Percentiles rank a stretch among this genome's conserved stretches.
Evolutionary conservation across 371 early-diverging fungal genomes (phyloP).

Genomic region (Capillidium rhysosporum): DNA sequence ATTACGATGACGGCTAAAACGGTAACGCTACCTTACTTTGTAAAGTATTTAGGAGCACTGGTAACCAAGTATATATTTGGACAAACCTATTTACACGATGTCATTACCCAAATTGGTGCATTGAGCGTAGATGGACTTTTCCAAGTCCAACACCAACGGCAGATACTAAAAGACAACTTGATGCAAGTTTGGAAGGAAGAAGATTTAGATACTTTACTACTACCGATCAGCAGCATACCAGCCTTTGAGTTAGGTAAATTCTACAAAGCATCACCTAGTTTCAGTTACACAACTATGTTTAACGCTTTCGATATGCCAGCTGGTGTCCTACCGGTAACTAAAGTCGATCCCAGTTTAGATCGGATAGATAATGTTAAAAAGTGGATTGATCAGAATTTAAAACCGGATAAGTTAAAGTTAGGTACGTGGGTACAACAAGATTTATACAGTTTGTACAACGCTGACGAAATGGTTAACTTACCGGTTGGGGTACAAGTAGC

Average conservation of each 20-base stretch:
- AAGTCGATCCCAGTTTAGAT: background rate
- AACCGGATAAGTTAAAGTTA: background rate
- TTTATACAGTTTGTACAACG: background rate
- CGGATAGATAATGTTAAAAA: background rate
- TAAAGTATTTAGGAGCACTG: background rate
- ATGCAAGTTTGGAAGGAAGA: too few species aligned
- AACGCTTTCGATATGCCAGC: background rate
- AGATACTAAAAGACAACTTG: background rate
- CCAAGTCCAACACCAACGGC: background rate
- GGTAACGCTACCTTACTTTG: background rate
- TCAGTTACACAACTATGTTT: background rate
- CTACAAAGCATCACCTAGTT: background rate
- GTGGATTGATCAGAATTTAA: background rate
- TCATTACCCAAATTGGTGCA: background rate
- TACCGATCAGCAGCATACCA: background rate
- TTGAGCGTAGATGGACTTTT: background rate
- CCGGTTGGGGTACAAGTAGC: slow-evolving; percentile 4
- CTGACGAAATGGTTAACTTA: background rate
- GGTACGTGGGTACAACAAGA: background rate
- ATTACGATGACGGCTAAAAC: background rate
- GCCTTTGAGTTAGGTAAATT: background rate
- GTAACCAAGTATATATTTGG: background rate
- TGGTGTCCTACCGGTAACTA: slow-evolving; percentile 2
- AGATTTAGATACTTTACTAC: background rate
- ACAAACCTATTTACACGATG: background rate